Evolutionary conservation across 2,329 filamentous ascomycete species (phyloP).

Genomic region (Paracamarosporium sp.): DNA sequence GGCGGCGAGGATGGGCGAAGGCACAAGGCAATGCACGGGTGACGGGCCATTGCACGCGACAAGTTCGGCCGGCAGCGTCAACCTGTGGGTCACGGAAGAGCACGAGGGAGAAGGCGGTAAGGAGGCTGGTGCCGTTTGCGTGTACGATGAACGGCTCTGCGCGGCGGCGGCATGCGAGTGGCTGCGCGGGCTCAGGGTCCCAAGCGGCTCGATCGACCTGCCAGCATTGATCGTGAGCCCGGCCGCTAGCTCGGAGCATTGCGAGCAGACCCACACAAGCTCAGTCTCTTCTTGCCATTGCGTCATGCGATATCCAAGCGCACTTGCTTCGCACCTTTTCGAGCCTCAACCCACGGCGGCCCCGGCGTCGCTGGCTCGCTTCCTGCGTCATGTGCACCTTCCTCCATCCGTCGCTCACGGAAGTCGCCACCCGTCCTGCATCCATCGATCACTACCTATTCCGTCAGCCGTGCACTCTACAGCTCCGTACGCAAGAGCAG

Average conservation of each 20-base stretch:
- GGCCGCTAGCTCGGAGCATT: neutral
- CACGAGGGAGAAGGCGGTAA: slow-evolving; percentile 14
- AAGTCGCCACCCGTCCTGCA: slow-evolving; percentile 6
- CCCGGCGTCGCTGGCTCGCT: slow-evolving; percentile 3
- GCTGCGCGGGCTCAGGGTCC: neutral
- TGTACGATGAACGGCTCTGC: slow-evolving; percentile 2
- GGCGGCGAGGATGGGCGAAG: slow-evolving; percentile 1
- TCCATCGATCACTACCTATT: neutral
- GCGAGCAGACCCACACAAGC: neutral
- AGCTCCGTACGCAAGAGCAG: too few species aligned
- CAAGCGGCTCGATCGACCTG: neutral
- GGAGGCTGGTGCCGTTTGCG: neutral
- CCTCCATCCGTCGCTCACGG: slow-evolving; percentile 1
- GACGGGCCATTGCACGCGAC: neutral
- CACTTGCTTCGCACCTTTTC: neutral
- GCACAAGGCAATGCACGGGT: neutral
- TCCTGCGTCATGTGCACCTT: slow-evolving; percentile 5
- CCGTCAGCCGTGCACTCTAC: too few species aligned
- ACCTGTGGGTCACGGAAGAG: slow-evolving; percentile 10
- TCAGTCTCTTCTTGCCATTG: slow-evolving; percentile 1
- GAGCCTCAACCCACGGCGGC: neutral
- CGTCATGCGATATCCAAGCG: neutral
- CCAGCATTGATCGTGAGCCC: neutral
- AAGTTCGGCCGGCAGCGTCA: slow-evolving; percentile 5
- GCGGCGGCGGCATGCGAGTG: neutral